phyloP scores from a whole-genome alignment of 2,329 filamentous ascomycete species.

The Tolypocladium amazonense region DNA sequence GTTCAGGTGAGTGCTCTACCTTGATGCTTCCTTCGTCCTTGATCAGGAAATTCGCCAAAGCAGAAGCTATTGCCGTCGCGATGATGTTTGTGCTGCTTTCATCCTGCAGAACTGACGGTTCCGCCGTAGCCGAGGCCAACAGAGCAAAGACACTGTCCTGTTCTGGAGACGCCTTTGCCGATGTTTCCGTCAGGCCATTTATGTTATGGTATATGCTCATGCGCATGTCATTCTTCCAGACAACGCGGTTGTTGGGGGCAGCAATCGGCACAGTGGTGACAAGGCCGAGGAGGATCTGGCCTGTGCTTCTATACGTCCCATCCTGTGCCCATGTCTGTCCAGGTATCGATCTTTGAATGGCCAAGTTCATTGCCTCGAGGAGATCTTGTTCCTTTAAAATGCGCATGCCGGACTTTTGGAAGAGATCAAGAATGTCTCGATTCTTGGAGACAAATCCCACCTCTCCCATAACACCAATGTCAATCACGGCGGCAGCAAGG shows the following conservation, averaged over 20 bases:
- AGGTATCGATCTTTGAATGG: constrained; percentile 1
- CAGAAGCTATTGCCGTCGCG: neutral
- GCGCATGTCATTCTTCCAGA: constrained; percentile 9
- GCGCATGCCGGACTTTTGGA: constrained; percentile 4
- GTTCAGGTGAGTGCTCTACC: constrained; percentile 1
- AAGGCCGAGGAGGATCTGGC: constrained; percentile 2
- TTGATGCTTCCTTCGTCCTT: constrained; percentile 7
- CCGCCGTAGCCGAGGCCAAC: neutral
- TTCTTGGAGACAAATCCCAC: constrained; percentile 23
- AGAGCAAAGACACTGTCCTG: neutral
- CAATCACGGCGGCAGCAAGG: constrained; percentile 24
- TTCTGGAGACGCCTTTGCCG: neutral
- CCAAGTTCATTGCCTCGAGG: constrained; percentile 5
- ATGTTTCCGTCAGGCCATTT: neutral
- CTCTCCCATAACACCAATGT: constrained; percentile 25
- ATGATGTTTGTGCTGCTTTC: neutral
- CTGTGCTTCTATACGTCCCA: neutral
- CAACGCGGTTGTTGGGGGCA: constrained; percentile 2
- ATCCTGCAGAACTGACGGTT: neutral
- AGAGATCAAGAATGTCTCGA: constrained; percentile 4
- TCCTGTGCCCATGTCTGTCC: neutral
- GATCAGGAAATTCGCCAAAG: constrained; percentile 5
- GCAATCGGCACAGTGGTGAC: constrained; percentile 5
- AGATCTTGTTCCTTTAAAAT: constrained; percentile 10
- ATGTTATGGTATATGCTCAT: constrained; percentile 6